These are phyloP conservation scores for Stephania yunnanensis DNA, from an alignment of 164 flowering plant species.

Conservation along the genomic window DNA sequence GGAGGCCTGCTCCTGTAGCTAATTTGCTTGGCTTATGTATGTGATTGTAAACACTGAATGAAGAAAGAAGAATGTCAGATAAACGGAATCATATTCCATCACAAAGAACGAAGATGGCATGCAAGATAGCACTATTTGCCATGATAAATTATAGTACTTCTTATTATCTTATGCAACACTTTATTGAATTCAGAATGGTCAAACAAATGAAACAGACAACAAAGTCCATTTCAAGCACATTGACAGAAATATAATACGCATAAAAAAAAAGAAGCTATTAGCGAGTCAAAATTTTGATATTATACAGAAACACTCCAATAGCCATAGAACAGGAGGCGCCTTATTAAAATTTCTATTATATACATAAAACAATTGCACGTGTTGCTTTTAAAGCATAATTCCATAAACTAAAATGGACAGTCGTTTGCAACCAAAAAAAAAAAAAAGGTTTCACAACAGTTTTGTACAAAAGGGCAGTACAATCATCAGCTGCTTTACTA, in stretches of 20 bases:
- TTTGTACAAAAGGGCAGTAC: no score
- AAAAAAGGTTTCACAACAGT: no score
- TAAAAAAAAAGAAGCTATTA: neutral
- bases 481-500: no score
- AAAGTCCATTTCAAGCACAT: neutral
- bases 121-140: neutral
- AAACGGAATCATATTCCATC: neutral
- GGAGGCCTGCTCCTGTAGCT: conserved; percentile 58
- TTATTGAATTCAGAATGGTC: neutral
- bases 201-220: neutral
- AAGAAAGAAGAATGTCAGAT: conserved; percentile 6
- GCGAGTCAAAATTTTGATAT: neutral
- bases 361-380: neutral
- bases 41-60: conserved; percentile 75
- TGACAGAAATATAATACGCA: neutral
- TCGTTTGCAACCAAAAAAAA: no score
- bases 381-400: neutral
- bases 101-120: neutral
- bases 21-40: conserved; percentile 82
- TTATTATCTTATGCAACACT: neutral
- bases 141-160: neutral
- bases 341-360: no score
- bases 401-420: neutral
- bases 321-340: neutral
- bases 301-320: neutral